Percentiles rank a stretch among this genome's conserved stretches.
phyloP scores from a whole-genome alignment of 306 rosid species.

The Rubus idaeus region DNA sequence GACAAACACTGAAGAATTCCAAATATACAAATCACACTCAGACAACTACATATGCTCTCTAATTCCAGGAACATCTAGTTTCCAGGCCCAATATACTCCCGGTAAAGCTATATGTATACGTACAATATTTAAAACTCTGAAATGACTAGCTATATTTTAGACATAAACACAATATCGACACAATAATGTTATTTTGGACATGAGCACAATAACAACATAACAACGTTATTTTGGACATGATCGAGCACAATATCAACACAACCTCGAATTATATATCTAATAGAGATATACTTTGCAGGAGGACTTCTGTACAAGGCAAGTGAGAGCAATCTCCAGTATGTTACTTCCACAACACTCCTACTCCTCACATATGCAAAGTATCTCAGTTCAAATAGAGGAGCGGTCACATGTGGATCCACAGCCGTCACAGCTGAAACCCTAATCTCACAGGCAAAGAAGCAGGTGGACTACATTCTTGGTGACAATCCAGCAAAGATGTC shows the following conservation, averaged over 20 bases:
- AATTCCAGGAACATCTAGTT: constrained; percentile 57
- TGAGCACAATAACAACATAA: no score
- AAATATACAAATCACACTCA: constrained; percentile 68
- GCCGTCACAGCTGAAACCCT: constrained; percentile 43
- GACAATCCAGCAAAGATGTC: constrained; percentile 67
- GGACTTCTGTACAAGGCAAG: constrained; percentile 74
- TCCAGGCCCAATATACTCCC: constrained; percentile 74
- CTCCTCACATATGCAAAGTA: constrained; percentile 63
- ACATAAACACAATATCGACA: background rate
- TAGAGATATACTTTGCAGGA: constrained; percentile 34
- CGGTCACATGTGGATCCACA: constrained; percentile 47
- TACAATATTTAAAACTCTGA: background rate
- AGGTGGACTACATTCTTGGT: constrained; percentile 83
- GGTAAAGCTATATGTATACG: constrained; percentile 33
- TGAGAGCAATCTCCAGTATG: constrained; percentile 81
- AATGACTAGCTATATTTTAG: background rate
- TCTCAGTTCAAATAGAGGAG: constrained; percentile 40
- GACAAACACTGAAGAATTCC: constrained; percentile 49
- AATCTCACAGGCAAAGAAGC: constrained; percentile 55
- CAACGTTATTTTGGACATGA: background rate
- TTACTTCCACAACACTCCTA: constrained; percentile 61
- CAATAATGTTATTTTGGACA: background rate
- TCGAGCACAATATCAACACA: background rate
- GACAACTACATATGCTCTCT: constrained; percentile 81
- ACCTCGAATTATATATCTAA: background rate